These are phyloP conservation scores for Bipolaris gigantea DNA, from an alignment of 2,329 filamentous ascomycete genomes.

Conservation along the genomic window DNA sequence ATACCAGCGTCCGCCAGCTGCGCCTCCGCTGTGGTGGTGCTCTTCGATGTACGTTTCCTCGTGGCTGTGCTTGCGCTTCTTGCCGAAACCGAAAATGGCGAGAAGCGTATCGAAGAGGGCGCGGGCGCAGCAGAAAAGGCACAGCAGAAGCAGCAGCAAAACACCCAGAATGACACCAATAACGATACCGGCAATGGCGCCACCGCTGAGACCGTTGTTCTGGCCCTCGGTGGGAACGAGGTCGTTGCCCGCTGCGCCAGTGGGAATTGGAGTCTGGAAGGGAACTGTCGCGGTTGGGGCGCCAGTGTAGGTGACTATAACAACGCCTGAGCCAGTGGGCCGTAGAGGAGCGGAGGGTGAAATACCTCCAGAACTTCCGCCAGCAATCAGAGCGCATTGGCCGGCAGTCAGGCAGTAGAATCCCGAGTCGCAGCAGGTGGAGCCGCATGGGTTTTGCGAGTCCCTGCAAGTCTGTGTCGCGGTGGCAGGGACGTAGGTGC, in stretches of 20 bases:
- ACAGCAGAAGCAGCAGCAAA: conserved; percentile 67
- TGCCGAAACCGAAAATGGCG: conserved; percentile 64
- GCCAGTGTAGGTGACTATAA: conserved; percentile 51
- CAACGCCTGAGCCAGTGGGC: conserved; percentile 58
- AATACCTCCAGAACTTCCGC: conserved; percentile 51
- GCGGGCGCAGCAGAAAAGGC: conserved; percentile 68
- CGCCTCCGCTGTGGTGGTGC: conserved; percentile 64
- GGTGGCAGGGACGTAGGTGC: conserved; percentile 37
- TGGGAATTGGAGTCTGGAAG: conserved; percentile 57
- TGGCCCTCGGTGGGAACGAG: conserved; percentile 34
- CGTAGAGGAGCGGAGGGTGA: conserved; percentile 55
- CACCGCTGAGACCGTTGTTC: conserved; percentile 59
- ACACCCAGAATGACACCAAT: conserved; percentile 72
- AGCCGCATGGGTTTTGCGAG: conserved; percentile 64
- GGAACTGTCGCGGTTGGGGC: conserved; percentile 52
- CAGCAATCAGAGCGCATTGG: conserved; percentile 58
- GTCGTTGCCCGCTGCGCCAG: conserved; percentile 51
- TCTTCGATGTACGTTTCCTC: conserved; percentile 68
- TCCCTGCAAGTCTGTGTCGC: conserved; percentile 49
- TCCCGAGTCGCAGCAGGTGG: conserved; percentile 69
- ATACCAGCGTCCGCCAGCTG: conserved; percentile 55
- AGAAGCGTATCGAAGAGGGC: conserved; percentile 61
- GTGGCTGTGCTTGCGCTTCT: conserved; percentile 48
- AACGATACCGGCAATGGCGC: conserved; percentile 80
- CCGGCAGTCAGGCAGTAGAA: conserved; percentile 66